These are phyloP conservation scores for Striga asiatica DNA, from an alignment of 257 asterid genomes.

Conservation along the genomic window DNA sequence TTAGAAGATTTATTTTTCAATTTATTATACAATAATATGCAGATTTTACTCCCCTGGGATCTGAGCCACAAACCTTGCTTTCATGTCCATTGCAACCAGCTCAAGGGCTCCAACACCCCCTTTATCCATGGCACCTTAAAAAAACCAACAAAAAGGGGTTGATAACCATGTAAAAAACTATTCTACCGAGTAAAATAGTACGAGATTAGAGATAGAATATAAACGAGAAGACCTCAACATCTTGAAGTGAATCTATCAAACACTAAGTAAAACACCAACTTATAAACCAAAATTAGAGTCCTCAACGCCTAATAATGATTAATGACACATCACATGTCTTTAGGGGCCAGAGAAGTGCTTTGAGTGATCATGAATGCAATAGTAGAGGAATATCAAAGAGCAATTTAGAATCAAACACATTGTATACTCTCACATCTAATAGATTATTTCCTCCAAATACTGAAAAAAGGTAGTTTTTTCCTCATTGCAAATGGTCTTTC, in stretches of 20 bases:
- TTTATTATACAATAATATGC: slow-evolving; percentile 7
- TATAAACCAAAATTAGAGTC: slow-evolving; percentile 4
- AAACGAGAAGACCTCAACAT: slow-evolving; percentile 2
- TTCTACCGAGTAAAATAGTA: background rate
- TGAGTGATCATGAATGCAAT: slow-evolving; percentile 3
- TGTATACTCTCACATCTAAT: slow-evolving; percentile 8
- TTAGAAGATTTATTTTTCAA: slow-evolving; percentile 15
- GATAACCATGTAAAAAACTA: slow-evolving; percentile 6
- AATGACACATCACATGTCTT: slow-evolving; percentile 6
- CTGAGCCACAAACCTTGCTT: slow-evolving; percentile 63
- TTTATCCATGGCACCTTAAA: slow-evolving; percentile 77
- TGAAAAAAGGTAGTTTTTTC: background rate
- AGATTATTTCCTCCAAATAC: slow-evolving; percentile 4
- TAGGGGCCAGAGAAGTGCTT: slow-evolving; percentile 1
- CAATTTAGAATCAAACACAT: slow-evolving; percentile 9
- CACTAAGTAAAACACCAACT: background rate
- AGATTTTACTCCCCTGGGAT: slow-evolving; percentile 13
- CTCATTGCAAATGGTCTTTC: background rate
- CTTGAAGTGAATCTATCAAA: background rate
- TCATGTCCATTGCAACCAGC: slow-evolving; percentile 99
- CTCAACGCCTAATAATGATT: slow-evolving; percentile 1
- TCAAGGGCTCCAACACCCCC: slow-evolving; percentile 99
- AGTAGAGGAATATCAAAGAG: slow-evolving; percentile 6
- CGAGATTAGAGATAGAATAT: background rate
- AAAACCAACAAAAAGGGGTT: slow-evolving; percentile 15